Percentiles rank a stretch among this genome's conserved stretches.
These are phyloP conservation scores for Talaromyces stipitatus DNA, from an alignment of 495 filamentous ascomycete species.

Conservation along the genomic window DNA sequence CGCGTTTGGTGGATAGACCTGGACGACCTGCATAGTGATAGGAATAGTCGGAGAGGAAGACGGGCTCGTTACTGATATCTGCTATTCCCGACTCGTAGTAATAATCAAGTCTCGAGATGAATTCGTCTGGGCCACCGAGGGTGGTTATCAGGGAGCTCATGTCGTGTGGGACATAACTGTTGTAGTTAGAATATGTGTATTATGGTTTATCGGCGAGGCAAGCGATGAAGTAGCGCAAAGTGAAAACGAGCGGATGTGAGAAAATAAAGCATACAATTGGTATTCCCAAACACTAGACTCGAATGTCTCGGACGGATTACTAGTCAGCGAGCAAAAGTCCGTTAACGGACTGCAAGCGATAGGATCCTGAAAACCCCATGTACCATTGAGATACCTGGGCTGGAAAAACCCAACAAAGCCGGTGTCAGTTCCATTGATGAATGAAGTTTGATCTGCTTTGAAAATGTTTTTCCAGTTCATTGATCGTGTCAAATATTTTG, in stretches of 20 bases:
- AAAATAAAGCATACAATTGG: constrained; percentile 21
- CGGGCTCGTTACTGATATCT: constrained; percentile 33
- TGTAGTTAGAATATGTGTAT: constrained; percentile 12
- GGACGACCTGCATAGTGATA: constrained; percentile 38
- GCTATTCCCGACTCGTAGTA: constrained; percentile 27
- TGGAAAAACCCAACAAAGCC: constrained; percentile 24
- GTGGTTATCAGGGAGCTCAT: constrained; percentile 23
- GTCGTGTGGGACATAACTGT: constrained; percentile 37
- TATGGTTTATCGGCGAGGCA: constrained; percentile 23
- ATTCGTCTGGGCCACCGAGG: constrained; percentile 26
- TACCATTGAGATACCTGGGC: constrained; percentile 31
- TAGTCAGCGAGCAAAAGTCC: constrained; percentile 38
- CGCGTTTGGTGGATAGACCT: constrained; percentile 22
- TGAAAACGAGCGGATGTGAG: background rate
- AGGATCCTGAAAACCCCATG: constrained; percentile 23
- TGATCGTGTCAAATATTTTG: constrained; percentile 44
- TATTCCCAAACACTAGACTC: constrained; percentile 58
- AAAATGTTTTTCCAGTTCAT: constrained; percentile 50
- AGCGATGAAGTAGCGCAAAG: background rate
- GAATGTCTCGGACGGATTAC: constrained; percentile 51
- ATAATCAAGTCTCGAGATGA: constrained; percentile 29
- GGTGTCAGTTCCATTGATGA: constrained; percentile 37
- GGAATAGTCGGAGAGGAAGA: constrained; percentile 32
- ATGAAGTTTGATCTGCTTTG: constrained; percentile 41
- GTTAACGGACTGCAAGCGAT: constrained; percentile 40